Evolutionary conservation across 2,329 filamentous ascomycete species (phyloP), one percentile per base, ranked within the genome.

Genomic region (Calonectria leucothoes): DNA sequence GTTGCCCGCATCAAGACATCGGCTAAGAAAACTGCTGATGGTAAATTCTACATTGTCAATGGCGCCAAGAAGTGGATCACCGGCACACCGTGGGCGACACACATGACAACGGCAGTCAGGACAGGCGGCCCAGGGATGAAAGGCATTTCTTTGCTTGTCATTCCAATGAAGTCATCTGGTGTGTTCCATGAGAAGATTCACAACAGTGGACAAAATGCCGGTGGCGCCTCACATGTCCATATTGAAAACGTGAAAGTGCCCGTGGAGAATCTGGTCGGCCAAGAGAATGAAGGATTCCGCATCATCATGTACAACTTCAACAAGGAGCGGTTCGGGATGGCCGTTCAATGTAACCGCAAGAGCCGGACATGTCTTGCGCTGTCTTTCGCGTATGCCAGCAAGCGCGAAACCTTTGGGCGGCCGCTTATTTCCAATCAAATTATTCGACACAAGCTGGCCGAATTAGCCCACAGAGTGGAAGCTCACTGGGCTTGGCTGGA

Each of bases 401-500:
- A 83, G 8, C 84, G 90, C 6, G 84, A 90, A 71, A 92, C 91
- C 0, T 93, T 93, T 77, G 91, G 91, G 25, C 88, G 87, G 51
- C 88, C 89, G 0, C 84, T 93, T 5, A 88, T 92, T 66, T 82
- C 87, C 15, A 89, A 89, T 78, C 89, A 92, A 65, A 88, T 91
- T 49, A 92, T 93, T 68, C 86, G 89, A 23, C 85, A 88, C 25
- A 93, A 93, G 79, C 85, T 93, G 17, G 87, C 89, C n/a, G 90
- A 88, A 42, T 86, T 92, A 65, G 90, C 89, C 0, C 85, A 89
- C 14, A 86, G 89, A 75, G 88, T 93, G n/a, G 91, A 93, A 75
- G 88, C 89, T 0, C 89, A 91, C 57, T 91, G 89, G 82, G 89
- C 91, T 0, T 92, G 91, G 84, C 81, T 93, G 71, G 91, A 93